Conservation (phyloP, 768 basidiomycete genomes). For the Serendipita sp. region DNA sequence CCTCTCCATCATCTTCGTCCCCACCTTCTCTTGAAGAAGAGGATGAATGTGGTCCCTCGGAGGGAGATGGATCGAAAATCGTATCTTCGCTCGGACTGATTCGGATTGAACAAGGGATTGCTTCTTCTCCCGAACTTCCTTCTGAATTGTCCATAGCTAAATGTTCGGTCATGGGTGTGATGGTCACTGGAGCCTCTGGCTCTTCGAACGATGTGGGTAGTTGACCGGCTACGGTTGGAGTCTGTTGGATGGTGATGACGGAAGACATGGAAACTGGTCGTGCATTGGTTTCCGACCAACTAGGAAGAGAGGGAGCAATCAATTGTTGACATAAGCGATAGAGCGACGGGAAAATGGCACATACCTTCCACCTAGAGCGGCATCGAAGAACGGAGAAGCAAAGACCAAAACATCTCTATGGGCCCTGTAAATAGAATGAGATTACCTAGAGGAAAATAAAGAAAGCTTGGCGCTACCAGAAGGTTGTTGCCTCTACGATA, state of each 20-base stretch:
- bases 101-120: constrained; percentile 15
- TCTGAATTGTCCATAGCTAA: constrained; percentile 30
- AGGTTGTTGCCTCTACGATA: constrained; percentile 72
- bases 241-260: constrained; percentile 69
- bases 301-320: constrained; percentile 11
- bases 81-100: constrained; percentile 20
- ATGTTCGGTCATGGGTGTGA: constrained; percentile 39
- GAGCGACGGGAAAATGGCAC: constrained; percentile 7
- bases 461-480: constrained; percentile 47
- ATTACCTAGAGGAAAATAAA: background rate
- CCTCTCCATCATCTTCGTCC: constrained; percentile 6
- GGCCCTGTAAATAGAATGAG: constrained; percentile 33
- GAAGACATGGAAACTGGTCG: constrained; percentile 66
- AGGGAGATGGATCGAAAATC: constrained; percentile 17
- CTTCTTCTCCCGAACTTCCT: constrained; percentile 25
- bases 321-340: background rate
- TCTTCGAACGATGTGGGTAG: constrained; percentile 20
- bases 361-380: constrained; percentile 56
- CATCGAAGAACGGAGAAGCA: constrained; percentile 90
- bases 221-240: constrained; percentile 40
- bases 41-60: background rate
- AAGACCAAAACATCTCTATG: constrained; percentile 86
- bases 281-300: constrained; percentile 76
- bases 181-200: constrained; percentile 37
- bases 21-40: background rate